Base-by-base conservation (phyloP, 148 eudicot species). In the Cornus kousa region DNA sequence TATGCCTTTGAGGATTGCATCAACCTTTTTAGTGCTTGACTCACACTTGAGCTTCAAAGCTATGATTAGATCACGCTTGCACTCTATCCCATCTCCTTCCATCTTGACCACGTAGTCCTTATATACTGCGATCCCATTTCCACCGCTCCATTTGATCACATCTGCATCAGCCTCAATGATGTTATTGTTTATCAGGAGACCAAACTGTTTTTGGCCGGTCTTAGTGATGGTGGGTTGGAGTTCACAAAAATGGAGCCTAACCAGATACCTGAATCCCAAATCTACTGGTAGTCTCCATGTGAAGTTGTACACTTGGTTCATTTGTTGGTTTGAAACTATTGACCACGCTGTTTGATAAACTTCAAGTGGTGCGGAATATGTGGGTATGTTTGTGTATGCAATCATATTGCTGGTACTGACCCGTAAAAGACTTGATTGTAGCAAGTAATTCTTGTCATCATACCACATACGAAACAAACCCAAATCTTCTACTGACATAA, bases 331-430 rank as follows among this genome's bases (percentile, higher is more conserved):
- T 28, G 5, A 1, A 8, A 74, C 86, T 68, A 75, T 16, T 0
- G 0, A n/a, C 85, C 88, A 79, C 0, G 40, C 31, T 11, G 88
- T 81, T 50, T 16, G 80, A 40, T 87, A 87, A 16, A 87, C 85
- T 16, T 9, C n/a, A 6, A 14, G 60, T 1, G 90, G 88, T n/a
- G 90, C 87, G 13, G 66, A 32, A 64, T 87, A 81, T 28, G 28
- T 28, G 28, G 28, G 28, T 28, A 28, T 28, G 28, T 28, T 28
- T 28, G 28, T 28, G 28, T 28, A 28, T 28, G 28, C 28, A 28
- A 28, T 28, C 28, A 28, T 28, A 28, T 28, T 28, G 28, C 28
- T 28, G 28, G 28, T 1, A 28, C 28, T 28, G 28, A 28, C 28
- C 28, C 28, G 28, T 28, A 28, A 28, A 28, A 28, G 28, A 28